A percentile compares a stretch with the other conserved stretches of the same genome.
Evolutionary conservation across 129 eudicot genomes (phyloP).

Genomic region (Deinandra increscens): DNA sequence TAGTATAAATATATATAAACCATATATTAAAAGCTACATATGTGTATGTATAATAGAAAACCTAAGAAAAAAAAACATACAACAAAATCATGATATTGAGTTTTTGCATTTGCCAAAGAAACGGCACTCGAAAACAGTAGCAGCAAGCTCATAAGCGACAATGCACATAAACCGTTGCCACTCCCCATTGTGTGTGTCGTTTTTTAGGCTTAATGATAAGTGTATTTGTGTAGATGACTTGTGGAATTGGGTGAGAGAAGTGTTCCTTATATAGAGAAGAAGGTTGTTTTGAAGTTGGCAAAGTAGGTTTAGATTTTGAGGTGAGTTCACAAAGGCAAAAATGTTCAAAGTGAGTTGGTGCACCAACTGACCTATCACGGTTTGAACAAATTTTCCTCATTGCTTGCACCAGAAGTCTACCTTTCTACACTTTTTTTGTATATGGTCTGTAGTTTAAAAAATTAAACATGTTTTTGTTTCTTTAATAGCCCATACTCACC

Average conservation of each 20-base stretch:
- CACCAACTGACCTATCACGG: constrained; percentile 71
- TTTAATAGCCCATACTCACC: constrained; percentile 24
- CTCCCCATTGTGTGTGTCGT: constrained; percentile 32
- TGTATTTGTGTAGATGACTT: constrained; percentile 26
- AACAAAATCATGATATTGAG: constrained; percentile 68
- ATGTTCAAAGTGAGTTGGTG: constrained; percentile 72
- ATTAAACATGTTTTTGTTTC: constrained; percentile 15
- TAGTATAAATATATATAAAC: constrained; percentile 16
- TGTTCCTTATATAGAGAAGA: constrained; percentile 49
- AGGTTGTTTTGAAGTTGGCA: constrained; percentile 65
- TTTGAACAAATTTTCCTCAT: constrained; percentile 30
- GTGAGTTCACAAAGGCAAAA: constrained; percentile 34
- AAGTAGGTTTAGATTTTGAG: constrained; percentile 69
- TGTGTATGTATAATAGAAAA: not conserved
- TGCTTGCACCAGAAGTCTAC: constrained; percentile 52
- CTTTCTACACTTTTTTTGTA: constrained; percentile 22
- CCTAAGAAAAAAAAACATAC: constrained; percentile 37
- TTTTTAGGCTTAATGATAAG: not conserved
- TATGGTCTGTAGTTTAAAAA: constrained; percentile 4
- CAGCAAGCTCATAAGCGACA: constrained; percentile 38
- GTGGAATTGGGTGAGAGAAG: constrained; percentile 35
- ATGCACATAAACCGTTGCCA: constrained; percentile 21
- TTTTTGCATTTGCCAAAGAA: constrained; percentile 47
- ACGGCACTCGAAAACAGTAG: constrained; percentile 44
- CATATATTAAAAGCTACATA: not conserved